Percentiles rank a stretch among this genome's conserved stretches.
Conservation (phyloP, 345 rosid species). For the Clausena lansium region DNA sequence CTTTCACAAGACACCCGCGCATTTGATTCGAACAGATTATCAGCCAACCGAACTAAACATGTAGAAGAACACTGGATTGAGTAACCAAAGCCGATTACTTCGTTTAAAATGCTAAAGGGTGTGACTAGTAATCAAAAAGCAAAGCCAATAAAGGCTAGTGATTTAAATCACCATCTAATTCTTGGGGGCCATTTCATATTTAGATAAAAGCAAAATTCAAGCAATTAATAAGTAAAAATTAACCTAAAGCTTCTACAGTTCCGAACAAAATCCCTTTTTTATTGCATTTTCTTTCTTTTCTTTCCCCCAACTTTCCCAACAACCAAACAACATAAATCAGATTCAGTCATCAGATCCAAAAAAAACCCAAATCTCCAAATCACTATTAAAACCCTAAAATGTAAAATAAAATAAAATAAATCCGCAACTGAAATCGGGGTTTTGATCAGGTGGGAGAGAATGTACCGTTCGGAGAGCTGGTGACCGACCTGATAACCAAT, state of each 20-base stretch:
- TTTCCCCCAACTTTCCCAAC: slow-evolving; percentile 6
- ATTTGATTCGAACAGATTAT: not conserved
- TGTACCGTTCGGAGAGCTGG: slow-evolving; percentile 97
- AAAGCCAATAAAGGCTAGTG: not conserved
- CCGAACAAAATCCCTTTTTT: not conserved
- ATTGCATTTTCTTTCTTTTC: not conserved
- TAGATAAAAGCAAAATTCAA: too few relatives aligned
- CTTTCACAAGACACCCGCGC: not conserved
- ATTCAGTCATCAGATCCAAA: not conserved
- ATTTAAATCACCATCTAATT: not conserved
- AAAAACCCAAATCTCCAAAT: not conserved
- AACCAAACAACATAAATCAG: slow-evolving; percentile 18
- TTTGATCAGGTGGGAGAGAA: slow-evolving; percentile 8
- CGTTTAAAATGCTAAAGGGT: not conserved
- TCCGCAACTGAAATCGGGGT: not conserved
- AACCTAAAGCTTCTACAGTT: slow-evolving; percentile 2
- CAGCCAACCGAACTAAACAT: not conserved
- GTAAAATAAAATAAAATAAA: not conserved
- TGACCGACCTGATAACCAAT: slow-evolving; percentile 99
- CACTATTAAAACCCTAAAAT: not conserved
- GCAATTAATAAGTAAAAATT: too few relatives aligned
- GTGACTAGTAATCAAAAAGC: not conserved
- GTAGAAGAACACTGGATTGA: not conserved
- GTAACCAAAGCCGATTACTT: not conserved
- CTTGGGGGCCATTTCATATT: not conserved